These are phyloP conservation scores for Lachancea sp. DNA, from an alignment of 805 yeast genomes.

Conservation along the genomic window DNA sequence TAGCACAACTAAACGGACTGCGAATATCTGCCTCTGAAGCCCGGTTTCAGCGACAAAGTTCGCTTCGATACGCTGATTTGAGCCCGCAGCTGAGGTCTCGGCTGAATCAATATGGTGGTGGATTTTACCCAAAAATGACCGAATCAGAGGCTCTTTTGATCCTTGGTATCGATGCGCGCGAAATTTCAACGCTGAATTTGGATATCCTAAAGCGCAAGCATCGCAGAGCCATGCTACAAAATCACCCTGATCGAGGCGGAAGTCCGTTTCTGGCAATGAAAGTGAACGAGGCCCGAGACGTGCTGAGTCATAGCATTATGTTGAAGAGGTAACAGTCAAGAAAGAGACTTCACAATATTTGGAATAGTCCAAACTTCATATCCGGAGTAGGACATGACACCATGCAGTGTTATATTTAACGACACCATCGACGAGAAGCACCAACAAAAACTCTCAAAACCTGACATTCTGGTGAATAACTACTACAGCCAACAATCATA, in stretches of 20 bases:
- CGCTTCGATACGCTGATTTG: constrained; percentile 13
- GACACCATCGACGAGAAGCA: no score
- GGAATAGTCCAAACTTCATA: no score
- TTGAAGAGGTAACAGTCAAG: constrained; percentile 14
- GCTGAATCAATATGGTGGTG: constrained; percentile 44
- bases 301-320: constrained; percentile 36
- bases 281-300: constrained; percentile 86
- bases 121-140: constrained; percentile 58
- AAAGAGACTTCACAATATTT: no score
- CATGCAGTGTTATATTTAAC: no score
- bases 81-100: constrained; percentile 10
- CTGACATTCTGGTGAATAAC: no score
- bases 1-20: constrained; percentile 27
- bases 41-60: constrained; percentile 11
- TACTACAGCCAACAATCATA: no score
- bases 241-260: constrained; percentile 95
- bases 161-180: constrained; percentile 51
- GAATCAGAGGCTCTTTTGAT: constrained; percentile 66
- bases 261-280: constrained; percentile 84
- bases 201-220: constrained; percentile 68
- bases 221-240: constrained; percentile 75
- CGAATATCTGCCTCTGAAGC: constrained; percentile 9
- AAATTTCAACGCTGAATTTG: constrained; percentile 43
- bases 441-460: no score
- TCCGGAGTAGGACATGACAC: no score